Evolutionary conservation across 371 early-diverging fungal genomes (phyloP), one percentile per base, ranked within the genome.

Genomic region (Mucor saturninus): DNA sequence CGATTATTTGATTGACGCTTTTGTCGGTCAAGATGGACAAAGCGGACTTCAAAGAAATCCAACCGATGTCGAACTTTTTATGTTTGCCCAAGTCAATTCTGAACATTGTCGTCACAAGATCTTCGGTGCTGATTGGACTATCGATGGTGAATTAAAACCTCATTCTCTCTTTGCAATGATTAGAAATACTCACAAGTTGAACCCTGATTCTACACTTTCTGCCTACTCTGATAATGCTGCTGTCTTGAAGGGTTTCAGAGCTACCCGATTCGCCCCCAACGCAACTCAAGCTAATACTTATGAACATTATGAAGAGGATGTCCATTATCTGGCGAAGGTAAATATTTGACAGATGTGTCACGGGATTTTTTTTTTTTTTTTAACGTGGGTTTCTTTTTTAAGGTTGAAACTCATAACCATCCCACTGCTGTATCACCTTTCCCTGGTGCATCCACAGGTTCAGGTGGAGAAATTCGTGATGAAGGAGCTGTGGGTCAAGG

Each of bases 91-190:
- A 74, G 98, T 98, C 72, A 97, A 98, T 78, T 96, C 96, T 38
- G 98, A 98, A 82, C 98, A 98, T 79, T 98, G 98, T 80, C 88
- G 98, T 14, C 98, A 98, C 89, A 97, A 98, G 87, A 96, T 98
- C 63, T 98, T 98, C 83, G 84, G 92, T 56, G 98, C 97, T 15
- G 83, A 92, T 55, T 98, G 98, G 98, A 94, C 92, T 8, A 93
- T 98, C 56, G 96, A 97, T 70, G 93, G 93, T 30, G 77, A 86
- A 57, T 77, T 83, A 46, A 86, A 88, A 73, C 87, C 86, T 32
- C 71, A 86, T 49, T 95, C 97, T 14, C 84, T 98, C 42, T 97
- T 98, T 75, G 89, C 85, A 58, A 95, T 95, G 97, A 97, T 98
- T 74, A 79, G 85, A 55, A 94, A 95, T 68, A 98, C 98, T 13